These are phyloP conservation scores for Sisymbrium altissimum DNA, from an alignment of 345 rosid genomes.

Conservation along the genomic window DNA sequence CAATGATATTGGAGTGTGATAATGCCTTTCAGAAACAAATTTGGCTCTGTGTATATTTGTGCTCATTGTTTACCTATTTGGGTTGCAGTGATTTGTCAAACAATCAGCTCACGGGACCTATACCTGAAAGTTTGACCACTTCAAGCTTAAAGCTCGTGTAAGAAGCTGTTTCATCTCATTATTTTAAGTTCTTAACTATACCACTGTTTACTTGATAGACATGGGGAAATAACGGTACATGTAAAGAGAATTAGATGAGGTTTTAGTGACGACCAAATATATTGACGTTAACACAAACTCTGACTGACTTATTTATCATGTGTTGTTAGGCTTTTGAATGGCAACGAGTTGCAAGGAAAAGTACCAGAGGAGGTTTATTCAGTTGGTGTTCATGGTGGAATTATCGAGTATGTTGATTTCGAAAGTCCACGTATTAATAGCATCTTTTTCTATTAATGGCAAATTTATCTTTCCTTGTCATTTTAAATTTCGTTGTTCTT, in stretches of 20 bases:
- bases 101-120: constrained; percentile 74
- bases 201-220: too few species aligned
- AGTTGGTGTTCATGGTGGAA: constrained; percentile 92
- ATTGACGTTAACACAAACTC: too few species aligned
- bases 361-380: constrained; percentile 87
- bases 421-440: background rate
- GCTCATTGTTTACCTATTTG: constrained; percentile 18
- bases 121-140: constrained; percentile 74
- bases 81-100: constrained; percentile 76
- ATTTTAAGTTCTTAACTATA: too few species aligned
- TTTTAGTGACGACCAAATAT: background rate
- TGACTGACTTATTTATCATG: constrained; percentile 1
- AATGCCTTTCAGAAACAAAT: background rate
- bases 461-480: background rate
- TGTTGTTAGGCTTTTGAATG: constrained; percentile 56
- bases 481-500: background rate
- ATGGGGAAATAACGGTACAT: too few species aligned
- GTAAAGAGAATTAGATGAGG: background rate
- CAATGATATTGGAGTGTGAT: background rate
- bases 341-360: constrained; percentile 68
- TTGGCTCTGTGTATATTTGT: background rate
- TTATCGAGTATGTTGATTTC: constrained; percentile 60
- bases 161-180: constrained; percentile 18
- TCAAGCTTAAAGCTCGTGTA: constrained; percentile 78
- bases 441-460: background rate